Evolutionary conservation across 2,329 filamentous ascomycete genomes (phyloP).

Genomic region (Tolypocladium pustulatum): DNA sequence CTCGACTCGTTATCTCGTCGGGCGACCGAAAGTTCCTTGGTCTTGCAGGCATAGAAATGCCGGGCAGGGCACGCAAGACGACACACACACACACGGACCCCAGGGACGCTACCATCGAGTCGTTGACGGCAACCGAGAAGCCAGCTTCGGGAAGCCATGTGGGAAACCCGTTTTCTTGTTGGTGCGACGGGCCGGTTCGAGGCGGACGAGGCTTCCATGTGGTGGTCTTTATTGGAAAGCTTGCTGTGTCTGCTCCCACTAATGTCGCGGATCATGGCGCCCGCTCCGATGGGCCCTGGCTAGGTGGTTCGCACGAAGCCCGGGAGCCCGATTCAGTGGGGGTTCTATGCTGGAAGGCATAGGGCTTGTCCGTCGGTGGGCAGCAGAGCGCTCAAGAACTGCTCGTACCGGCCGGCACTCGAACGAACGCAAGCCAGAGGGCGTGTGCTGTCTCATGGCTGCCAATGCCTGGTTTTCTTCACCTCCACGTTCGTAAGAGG

Average conservation of each 20-base stretch:
- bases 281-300: slow-evolving; percentile 1
- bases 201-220: neutral
- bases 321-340: neutral
- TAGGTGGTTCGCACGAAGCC: neutral
- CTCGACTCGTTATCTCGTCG: neutral
- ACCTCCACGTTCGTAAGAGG: neutral
- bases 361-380: neutral
- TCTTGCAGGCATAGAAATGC: neutral
- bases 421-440: neutral
- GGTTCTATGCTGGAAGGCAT: neutral
- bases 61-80: neutral
- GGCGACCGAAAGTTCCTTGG: neutral
- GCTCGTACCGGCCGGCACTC: neutral
- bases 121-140: neutral
- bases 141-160: neutral
- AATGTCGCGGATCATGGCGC: slow-evolving; percentile 1
- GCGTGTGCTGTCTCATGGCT: neutral
- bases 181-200: neutral
- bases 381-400: neutral
- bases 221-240: neutral
- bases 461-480: neutral
- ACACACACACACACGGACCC: neutral
- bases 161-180: neutral
- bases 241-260: neutral
- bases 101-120: neutral